These are phyloP conservation scores for Botrytis aclada DNA, from an alignment of 2,329 filamentous ascomycete species.

Conservation along the genomic window DNA sequence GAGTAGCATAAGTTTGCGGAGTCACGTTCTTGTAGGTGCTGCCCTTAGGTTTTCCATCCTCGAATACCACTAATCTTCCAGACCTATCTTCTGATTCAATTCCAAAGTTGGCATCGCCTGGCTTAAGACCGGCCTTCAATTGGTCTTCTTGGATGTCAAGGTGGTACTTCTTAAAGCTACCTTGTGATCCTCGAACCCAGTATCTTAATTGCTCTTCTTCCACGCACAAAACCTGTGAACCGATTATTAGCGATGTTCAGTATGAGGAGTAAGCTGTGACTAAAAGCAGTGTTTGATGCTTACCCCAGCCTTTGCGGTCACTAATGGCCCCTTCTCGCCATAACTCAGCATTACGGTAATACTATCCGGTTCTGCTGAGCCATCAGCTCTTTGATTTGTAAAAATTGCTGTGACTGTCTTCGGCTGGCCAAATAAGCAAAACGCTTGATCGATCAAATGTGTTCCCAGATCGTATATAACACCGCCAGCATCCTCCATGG, in stretches of 20 bases:
- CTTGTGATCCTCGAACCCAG: conserved; percentile 73
- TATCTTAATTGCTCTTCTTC: conserved; percentile 69
- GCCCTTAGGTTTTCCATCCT: conserved; percentile 46
- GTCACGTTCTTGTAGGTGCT: conserved; percentile 55
- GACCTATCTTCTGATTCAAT: conserved; percentile 57
- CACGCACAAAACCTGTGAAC: conserved; percentile 53
- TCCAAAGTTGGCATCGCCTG: conserved; percentile 62
- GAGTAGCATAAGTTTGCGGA: conserved; percentile 64
- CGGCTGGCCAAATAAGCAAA: conserved; percentile 67
- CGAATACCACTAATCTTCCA: conserved; percentile 56
- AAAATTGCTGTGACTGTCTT: conserved; percentile 64
- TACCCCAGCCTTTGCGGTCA: conserved; percentile 63
- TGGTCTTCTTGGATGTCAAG: conserved; percentile 76
- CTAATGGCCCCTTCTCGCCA: conserved; percentile 53
- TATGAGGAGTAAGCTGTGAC: background rate
- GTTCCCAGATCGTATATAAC: conserved; percentile 72
- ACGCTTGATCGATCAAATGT: conserved; percentile 73
- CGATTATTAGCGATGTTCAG: background rate
- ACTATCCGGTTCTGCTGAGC: conserved; percentile 50
- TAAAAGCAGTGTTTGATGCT: background rate
- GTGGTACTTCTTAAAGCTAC: conserved; percentile 68
- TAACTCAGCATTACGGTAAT: conserved; percentile 67
- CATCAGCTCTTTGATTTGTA: conserved; percentile 60
- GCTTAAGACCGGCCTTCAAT: conserved; percentile 60
- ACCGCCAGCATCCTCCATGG: conserved; percentile 60